These are phyloP conservation scores for Melampsora abietis-canadensis DNA, from an alignment of 1,284 basidiomycete genomes.

Conservation along the genomic window DNA sequence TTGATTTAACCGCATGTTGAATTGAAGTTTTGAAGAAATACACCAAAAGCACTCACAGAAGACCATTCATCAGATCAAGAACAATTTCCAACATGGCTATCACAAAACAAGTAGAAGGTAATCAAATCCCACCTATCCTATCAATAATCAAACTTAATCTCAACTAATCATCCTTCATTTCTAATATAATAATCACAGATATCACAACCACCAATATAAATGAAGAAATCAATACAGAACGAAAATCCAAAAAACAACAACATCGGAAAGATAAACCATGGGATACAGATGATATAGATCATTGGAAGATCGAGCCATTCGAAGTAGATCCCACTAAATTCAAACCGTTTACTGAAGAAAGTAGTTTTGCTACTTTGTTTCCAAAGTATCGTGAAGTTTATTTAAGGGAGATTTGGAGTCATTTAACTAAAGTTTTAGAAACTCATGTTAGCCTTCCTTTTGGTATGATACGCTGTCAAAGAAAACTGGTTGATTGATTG, in stretches of 20 bases:
- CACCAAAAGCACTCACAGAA: too few species aligned
- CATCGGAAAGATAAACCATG: constrained; percentile 59
- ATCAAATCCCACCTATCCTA: background rate
- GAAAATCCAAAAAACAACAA: constrained; percentile 39
- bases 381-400: constrained; percentile 98
- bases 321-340: constrained; percentile 61
- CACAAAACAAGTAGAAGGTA: constrained; percentile 41
- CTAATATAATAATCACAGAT: constrained; percentile 4
- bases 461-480: background rate
- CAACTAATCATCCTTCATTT: background rate
- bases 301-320: constrained; percentile 91
- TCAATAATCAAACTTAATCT: background rate
- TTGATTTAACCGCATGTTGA: too few species aligned
- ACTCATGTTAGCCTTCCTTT: constrained; percentile 61
- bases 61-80: background rate
- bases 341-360: constrained; percentile 87
- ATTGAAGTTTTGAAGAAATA: too few species aligned
- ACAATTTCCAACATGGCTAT: constrained; percentile 29
- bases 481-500: background rate
- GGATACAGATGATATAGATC: constrained; percentile 98
- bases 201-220: constrained; percentile 33
- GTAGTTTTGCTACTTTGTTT: constrained; percentile 94
- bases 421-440: constrained; percentile 82
- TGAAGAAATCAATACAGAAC: constrained; percentile 16
- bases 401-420: constrained; percentile 87